These are phyloP conservation scores for Vanilla planifolia DNA, from an alignment of 106 monocot species.

Conservation along the genomic window DNA sequence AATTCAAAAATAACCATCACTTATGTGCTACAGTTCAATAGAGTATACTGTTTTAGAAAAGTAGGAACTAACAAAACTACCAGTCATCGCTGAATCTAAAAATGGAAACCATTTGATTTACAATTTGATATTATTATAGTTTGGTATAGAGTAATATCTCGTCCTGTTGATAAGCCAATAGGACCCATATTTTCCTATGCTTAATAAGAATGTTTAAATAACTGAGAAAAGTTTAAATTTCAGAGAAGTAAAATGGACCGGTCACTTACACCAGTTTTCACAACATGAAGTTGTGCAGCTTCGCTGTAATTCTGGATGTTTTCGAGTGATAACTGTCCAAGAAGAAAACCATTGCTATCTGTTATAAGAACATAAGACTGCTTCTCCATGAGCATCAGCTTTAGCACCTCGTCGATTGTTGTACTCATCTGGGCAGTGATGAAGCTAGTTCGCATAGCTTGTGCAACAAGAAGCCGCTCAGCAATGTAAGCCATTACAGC, in stretches of 20 bases:
- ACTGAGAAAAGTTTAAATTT: too few species aligned
- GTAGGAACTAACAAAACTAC: too few species aligned
- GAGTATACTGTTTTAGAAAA: too few species aligned
- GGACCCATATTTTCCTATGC: too few species aligned
- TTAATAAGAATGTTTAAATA: too few species aligned
- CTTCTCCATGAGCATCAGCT: slow-evolving; percentile 58
- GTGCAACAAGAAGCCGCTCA: slow-evolving; percentile 49
- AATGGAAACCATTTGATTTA: too few species aligned
- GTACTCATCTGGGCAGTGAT: slow-evolving; percentile 40
- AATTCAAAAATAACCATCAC: too few species aligned
- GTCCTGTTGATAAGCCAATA: too few species aligned
- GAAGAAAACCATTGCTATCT: slow-evolving; percentile 26
- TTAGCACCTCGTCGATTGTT: slow-evolving; percentile 37
- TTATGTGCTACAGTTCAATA: too few species aligned
- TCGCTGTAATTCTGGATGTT: slow-evolving; percentile 39
- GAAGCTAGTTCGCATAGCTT: slow-evolving; percentile 78
- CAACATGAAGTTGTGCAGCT: slow-evolving; percentile 9
- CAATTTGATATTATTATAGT: too few species aligned
- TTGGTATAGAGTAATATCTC: too few species aligned
- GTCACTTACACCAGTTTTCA: slow-evolving; percentile 22
- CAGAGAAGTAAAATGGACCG: background rate
- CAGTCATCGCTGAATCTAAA: too few species aligned
- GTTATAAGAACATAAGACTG: slow-evolving; percentile 50
- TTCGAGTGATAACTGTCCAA: slow-evolving; percentile 55
- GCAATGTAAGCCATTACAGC: slow-evolving; percentile 14